phyloP scores from a whole-genome alignment of 805 yeast species.

The Grigorovia yakushimaensis region DNA sequence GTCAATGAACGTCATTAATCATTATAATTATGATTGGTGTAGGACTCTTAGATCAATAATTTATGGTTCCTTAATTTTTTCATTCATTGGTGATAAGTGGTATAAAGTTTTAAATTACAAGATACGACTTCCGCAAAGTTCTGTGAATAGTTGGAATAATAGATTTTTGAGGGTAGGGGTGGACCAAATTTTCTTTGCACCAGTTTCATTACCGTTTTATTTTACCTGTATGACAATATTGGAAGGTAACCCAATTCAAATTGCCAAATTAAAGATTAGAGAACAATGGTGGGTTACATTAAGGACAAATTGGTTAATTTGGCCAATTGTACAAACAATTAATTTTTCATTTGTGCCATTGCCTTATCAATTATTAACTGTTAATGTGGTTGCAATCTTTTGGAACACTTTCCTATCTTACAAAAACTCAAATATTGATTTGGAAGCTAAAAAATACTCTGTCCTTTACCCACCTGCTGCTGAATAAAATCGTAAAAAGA shows the following conservation, averaged over 20 bases:
- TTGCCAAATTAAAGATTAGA: conserved; percentile 35
- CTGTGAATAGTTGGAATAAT: conserved; percentile 23
- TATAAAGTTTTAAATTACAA: conserved; percentile 41
- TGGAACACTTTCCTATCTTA: conserved; percentile 79
- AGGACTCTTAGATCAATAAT: conserved; percentile 55
- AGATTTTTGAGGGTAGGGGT: conserved; percentile 44
- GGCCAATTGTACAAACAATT: conserved; percentile 80
- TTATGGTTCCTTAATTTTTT: conserved; percentile 67
- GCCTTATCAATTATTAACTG: conserved; percentile 55
- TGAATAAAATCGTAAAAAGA: conserved; percentile 25
- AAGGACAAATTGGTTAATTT: conserved; percentile 67
- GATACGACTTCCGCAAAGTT: conserved; percentile 32
- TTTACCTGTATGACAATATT: conserved; percentile 56
- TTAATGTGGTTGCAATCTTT: conserved; percentile 59
- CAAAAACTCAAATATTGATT: conserved; percentile 36
- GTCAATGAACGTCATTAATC: not conserved
- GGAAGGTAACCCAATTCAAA: conserved; percentile 41
- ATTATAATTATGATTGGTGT: conserved; percentile 34
- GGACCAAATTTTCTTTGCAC: conserved; percentile 75
- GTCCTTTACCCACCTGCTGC: conserved; percentile 34
- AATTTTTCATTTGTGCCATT: conserved; percentile 74
- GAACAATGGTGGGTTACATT: conserved; percentile 60
- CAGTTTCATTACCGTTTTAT: conserved; percentile 65
- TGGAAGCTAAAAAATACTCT: conserved; percentile 16
- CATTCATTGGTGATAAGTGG: conserved; percentile 70